A percentile compares a stretch with the other conserved stretches of the same genome.
phyloP scores from a whole-genome alignment of 2,329 filamentous ascomycete species.

The Chrysoporthe austroafricana region DNA sequence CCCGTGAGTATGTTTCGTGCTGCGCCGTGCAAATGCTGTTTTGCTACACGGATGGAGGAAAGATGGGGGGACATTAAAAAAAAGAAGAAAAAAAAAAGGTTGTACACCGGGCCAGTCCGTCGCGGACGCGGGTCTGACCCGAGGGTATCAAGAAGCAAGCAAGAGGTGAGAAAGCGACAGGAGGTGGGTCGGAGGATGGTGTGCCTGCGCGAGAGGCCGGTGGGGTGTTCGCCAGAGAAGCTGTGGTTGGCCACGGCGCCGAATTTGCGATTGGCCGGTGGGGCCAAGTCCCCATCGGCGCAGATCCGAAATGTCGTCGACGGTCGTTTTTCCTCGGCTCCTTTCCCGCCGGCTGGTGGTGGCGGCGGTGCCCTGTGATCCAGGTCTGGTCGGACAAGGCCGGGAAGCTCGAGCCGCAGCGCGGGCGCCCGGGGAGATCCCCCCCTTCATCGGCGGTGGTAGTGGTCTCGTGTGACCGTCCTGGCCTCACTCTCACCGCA shows the following conservation, averaged over 20 bases:
- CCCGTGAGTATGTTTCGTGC: slow-evolving; percentile 11
- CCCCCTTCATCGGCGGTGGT: background rate
- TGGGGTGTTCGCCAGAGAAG: background rate
- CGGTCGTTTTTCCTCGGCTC: background rate
- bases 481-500: slow-evolving; percentile 37
- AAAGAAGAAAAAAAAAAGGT: background rate
- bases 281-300: background rate
- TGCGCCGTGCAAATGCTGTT: slow-evolving; percentile 26
- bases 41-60: background rate
- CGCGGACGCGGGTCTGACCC: background rate
- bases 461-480: background rate
- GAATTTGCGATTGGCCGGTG: background rate
- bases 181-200: background rate
- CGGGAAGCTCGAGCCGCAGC: background rate
- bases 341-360: background rate
- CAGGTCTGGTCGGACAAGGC: background rate
- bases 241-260: background rate
- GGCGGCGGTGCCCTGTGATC: no score
- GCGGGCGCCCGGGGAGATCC: background rate
- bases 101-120: background rate
- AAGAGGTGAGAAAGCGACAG: background rate
- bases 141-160: slow-evolving; percentile 18
- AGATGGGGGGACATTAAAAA: background rate
- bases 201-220: background rate
- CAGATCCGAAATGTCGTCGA: background rate